Percentiles rank a stretch among this genome's conserved stretches.
Evolutionary conservation across 176 grass and related monocot species (phyloP).

Genomic region (Musa schizocarpa): DNA sequence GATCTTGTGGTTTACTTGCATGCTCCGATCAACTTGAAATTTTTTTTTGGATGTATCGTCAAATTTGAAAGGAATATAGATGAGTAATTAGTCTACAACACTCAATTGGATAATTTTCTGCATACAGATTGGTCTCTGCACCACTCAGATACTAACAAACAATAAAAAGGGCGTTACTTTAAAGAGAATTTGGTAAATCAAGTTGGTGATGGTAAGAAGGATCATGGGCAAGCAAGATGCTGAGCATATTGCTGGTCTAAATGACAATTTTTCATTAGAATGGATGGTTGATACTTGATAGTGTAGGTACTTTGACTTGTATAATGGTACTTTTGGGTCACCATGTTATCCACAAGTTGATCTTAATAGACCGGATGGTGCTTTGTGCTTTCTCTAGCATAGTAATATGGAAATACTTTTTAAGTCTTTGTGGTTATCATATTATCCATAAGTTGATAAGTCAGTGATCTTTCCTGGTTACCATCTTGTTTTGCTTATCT

Average conservation of each 20-base stretch:
- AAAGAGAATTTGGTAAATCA: background rate
- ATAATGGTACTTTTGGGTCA: too few relatives aligned
- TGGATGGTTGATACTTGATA: too few relatives aligned
- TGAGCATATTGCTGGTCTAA: background rate
- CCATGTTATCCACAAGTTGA: too few relatives aligned
- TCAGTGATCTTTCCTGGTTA: background rate
- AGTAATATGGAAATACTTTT: too few relatives aligned
- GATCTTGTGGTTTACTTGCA: background rate
- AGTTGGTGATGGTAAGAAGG: background rate
- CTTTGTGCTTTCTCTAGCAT: too few relatives aligned
- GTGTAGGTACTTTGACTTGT: too few relatives aligned
- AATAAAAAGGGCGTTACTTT: background rate
- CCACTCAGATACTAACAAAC: background rate
- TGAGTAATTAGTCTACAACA: background rate
- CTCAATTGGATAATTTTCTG: background rate
- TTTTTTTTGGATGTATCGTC: background rate
- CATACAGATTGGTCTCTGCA: background rate
- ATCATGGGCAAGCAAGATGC: background rate
- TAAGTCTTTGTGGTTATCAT: background rate
- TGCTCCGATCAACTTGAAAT: background rate
- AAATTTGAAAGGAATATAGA: background rate
- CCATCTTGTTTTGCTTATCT: slow-evolving; percentile 1
- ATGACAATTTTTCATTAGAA: too few relatives aligned
- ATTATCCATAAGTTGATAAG: background rate
- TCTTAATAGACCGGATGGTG: too few relatives aligned